Evolutionary conservation across 805 yeast genomes (phyloP).

Genomic region (Metschnikowia sp.): DNA sequence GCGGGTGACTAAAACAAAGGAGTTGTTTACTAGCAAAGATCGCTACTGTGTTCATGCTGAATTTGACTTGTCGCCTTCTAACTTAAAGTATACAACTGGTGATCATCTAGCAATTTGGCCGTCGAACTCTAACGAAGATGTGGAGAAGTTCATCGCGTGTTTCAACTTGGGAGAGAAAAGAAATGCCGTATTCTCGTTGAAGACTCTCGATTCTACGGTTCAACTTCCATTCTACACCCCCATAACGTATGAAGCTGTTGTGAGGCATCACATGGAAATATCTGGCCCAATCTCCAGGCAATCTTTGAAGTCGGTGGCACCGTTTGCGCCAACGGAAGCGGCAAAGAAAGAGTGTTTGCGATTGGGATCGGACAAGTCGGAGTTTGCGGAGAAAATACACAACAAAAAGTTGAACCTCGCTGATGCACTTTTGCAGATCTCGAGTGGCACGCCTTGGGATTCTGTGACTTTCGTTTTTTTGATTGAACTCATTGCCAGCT

Average conservation of each 20-base stretch:
- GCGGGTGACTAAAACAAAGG: constrained; percentile 55
- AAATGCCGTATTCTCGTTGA: constrained; percentile 58
- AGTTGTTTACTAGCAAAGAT: constrained; percentile 59
- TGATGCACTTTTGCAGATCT: constrained; percentile 62
- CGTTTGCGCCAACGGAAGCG: constrained; percentile 73
- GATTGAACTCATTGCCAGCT: constrained; percentile 72
- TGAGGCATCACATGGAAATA: constrained; percentile 85
- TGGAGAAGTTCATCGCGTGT: constrained; percentile 59
- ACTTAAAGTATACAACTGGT: constrained; percentile 86
- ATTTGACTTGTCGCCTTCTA: constrained; percentile 72
- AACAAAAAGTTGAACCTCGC: constrained; percentile 66
- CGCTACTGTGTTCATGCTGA: constrained; percentile 91
- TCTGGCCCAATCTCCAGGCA: constrained; percentile 94
- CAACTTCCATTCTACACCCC: constrained; percentile 69
- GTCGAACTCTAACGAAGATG: constrained; percentile 75
- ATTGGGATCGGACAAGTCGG: constrained; percentile 65
- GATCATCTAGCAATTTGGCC: constrained; percentile 97
- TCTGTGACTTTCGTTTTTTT: constrained; percentile 80
- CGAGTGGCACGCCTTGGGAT: constrained; percentile 67
- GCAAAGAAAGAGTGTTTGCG: constrained; percentile 46
- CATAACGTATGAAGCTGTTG: constrained; percentile 82
- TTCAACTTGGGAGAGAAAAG: constrained; percentile 56
- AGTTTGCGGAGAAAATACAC: constrained; percentile 65
- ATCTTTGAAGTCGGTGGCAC: constrained; percentile 64
- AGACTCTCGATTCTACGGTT: constrained; percentile 67